Conservation (phyloP, 164 flowering plant species). For the Liriodendron chinense region DNA sequence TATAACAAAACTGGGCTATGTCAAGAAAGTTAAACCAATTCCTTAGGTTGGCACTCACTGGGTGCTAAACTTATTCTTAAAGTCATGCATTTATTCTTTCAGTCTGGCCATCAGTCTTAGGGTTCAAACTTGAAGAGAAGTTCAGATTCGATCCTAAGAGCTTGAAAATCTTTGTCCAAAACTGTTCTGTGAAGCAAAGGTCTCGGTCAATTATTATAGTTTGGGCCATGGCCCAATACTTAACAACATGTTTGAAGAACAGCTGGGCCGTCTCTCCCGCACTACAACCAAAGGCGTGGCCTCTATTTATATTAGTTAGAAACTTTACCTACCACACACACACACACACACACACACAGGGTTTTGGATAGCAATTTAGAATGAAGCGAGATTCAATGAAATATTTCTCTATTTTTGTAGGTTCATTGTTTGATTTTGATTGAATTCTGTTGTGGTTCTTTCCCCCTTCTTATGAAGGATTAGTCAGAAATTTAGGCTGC, state of each 20-base stretch:
- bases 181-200: not conserved
- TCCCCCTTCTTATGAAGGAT: too few species aligned
- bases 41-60: not conserved
- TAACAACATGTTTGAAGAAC: not conserved
- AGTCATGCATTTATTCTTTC: not conserved
- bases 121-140: not conserved
- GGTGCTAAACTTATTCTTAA: not conserved
- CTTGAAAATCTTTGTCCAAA: not conserved
- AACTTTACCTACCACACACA: too few species aligned
- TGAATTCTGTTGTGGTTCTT: too few species aligned
- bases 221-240: not conserved
- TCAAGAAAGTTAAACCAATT: not conserved
- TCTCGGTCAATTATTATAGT: conserved; percentile 1
- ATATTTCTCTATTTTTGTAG: too few species aligned
- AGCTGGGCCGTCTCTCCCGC: not conserved
- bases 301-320: too few species aligned
- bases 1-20: too few species aligned
- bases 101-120: not conserved
- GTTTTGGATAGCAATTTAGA: too few species aligned
- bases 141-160: not conserved
- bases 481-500: too few species aligned
- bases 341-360: too few species aligned
- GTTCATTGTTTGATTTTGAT: too few species aligned
- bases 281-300: not conserved
- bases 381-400: too few species aligned